Conservation (phyloP, 2,329 filamentous ascomycete species). For the Colletotrichum australisinense region DNA sequence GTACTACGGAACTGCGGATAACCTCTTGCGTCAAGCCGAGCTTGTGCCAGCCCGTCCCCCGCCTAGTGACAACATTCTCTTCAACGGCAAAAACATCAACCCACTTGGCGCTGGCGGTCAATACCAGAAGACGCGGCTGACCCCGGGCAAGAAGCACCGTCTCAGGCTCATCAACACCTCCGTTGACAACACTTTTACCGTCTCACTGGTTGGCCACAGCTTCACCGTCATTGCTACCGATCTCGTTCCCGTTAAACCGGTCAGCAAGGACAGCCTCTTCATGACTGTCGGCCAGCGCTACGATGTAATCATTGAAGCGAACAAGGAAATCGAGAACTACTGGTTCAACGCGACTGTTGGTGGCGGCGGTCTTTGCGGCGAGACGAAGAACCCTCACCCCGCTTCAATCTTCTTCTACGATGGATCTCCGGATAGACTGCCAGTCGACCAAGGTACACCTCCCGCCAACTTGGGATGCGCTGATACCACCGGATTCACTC, state of each 20-base stretch:
- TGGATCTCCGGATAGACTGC: slow-evolving; percentile 45
- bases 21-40: slow-evolving; percentile 37
- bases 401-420: slow-evolving; percentile 52
- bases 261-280: slow-evolving; percentile 58
- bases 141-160: slow-evolving; percentile 58
- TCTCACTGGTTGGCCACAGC: slow-evolving; percentile 63
- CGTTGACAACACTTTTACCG: slow-evolving; percentile 60
- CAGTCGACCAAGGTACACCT: slow-evolving; percentile 42
- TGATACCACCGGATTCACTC: slow-evolving; percentile 37
- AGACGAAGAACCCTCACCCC: slow-evolving; percentile 43
- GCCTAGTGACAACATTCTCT: slow-evolving; percentile 51
- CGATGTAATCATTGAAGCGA: slow-evolving; percentile 54
- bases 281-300: slow-evolving; percentile 60
- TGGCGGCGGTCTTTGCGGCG: slow-evolving; percentile 43
- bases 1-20: slow-evolving; percentile 54
- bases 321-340: slow-evolving; percentile 49
- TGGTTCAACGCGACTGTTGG: slow-evolving; percentile 53
- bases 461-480: slow-evolving; percentile 34
- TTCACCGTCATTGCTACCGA: slow-evolving; percentile 66
- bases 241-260: slow-evolving; percentile 64
- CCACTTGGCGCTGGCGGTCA: slow-evolving; percentile 41
- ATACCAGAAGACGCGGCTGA: slow-evolving; percentile 47
- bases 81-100: slow-evolving; percentile 55
- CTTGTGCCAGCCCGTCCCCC: slow-evolving; percentile 38
- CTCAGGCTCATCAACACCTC: slow-evolving; percentile 63